Evolutionary conservation across 116 monocot genomes (phyloP), one percentile per base, ranked within the genome.

Genomic region (Posidonia oceanica): DNA sequence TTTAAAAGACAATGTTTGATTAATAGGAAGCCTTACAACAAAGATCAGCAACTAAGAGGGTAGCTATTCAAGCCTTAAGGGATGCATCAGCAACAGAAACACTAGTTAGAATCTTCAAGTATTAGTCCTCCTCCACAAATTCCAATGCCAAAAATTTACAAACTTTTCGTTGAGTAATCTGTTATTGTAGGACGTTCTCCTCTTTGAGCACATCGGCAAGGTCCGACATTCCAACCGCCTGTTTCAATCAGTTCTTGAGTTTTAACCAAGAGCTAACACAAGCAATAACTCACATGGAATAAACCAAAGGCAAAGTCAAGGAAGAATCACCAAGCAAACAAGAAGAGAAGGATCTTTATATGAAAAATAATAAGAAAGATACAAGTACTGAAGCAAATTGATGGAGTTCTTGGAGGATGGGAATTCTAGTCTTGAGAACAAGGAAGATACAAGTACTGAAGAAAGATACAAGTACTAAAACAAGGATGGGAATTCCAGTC

Each of bases 41-140:
- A n/a, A n/a, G n/a, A n/a, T n/a, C n/a, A n/a, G n/a, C n/a, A n/a
- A n/a, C n/a, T n/a, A n/a, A n/a, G n/a, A n/a, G n/a, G n/a, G n/a
- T n/a, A n/a, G n/a, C n/a, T n/a, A n/a, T n/a, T n/a, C n/a, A n/a
- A 75, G 92, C 97, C 8, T 76, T 97, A 36, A 80, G 87, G 69
- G 87, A 92, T 64, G 89, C 89, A 59, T 87, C 88, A 5, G 87
- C 89, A 29, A 68, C 85, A 3, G 92, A 97, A 71, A 87, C 80
- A 29, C 61, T 92, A 3, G 80, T 87, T 54, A 76, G 89, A 36
- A 68, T 85, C 15, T 81, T 92, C 78, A 87, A 80, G 96, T 97
- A 82, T 42, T n/a, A n/a, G n/a, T n/a, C n/a, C n/a, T n/a, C 74
- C 55, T 6, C 52, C 12, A 16, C 23, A 2, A 62, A 61, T 1